Evolutionary conservation across 2,329 filamentous ascomycete species (phyloP), one percentile per base, ranked within the genome.

Genomic region (Ophiostoma perfectum): DNA sequence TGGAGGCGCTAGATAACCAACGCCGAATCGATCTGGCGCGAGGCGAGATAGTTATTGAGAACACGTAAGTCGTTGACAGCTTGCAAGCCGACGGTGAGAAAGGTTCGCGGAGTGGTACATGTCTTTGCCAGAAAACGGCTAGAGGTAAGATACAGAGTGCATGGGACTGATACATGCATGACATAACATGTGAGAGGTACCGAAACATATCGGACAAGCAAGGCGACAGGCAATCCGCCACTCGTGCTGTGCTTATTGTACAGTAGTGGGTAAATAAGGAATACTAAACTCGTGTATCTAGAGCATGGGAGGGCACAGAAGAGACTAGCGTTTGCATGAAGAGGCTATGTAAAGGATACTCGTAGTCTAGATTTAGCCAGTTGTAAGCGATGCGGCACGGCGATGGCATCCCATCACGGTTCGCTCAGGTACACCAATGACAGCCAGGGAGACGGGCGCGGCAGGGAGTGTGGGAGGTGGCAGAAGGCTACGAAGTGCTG

Each of bases 381-480:
- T 27, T 27, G 27, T 27, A 27, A 27, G 27, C 27, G 27, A 27
- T 27, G 27, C 49, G 49, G 49, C 49, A 55, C n/a, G 18, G 49
- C 27, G 49, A 55, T 55, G 49, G 14, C 49, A 55, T 55, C 8
- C 27, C 49, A 55, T 55, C 49, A 27, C 49, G n/a, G 18, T n/a
- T 14, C 18, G 27, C n/a, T 27, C 49, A 55, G 49, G 49, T 55
- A 55, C 49, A 55, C 49, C 49, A 55, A 55, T 55, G 49, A 27
- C 12, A 36, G n/a, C 18, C 3, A 52, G 5, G 3, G 18, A 12
- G 49, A 36, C 27, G 27, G 27, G 27, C 27, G 27, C 27, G 27
- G 27, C 27, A 27, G 27, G 27, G 27, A 27, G 27, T 27, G 27
- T 27, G 27, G 27, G 27, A 27, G 27, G 27, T 27, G 27, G 42